phyloP scores from a whole-genome alignment of 441 rosid species.

The Adansonia grandidieri region DNA sequence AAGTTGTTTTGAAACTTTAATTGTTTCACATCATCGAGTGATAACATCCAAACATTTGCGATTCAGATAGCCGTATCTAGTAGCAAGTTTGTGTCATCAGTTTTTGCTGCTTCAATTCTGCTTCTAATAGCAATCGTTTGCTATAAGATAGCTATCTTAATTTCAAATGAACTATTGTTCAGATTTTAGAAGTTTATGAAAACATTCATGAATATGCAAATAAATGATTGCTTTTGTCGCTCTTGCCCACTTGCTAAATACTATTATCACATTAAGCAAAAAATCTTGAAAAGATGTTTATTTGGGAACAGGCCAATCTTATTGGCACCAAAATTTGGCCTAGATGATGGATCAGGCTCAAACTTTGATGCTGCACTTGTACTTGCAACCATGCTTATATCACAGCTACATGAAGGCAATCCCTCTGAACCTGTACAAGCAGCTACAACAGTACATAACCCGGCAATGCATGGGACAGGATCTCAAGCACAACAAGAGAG shows the following conservation, averaged over 20 bases:
- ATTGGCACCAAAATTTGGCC: constrained; percentile 84
- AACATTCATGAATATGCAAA: neutral
- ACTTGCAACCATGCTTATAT: constrained; percentile 83
- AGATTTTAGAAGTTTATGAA: neutral
- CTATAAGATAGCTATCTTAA: neutral
- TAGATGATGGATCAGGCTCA: constrained; percentile 71
- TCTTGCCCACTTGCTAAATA: constrained; percentile 12
- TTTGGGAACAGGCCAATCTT: constrained; percentile 72
- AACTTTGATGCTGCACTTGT: constrained; percentile 87
- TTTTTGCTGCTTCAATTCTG: constrained; percentile 3
- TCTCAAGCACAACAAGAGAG: constrained; percentile 55
- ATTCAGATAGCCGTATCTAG: neutral
- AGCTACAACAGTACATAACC: constrained; percentile 43
- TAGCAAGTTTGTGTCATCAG: neutral
- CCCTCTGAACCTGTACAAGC: constrained; percentile 51
- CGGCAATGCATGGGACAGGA: constrained; percentile 41
- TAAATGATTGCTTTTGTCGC: neutral
- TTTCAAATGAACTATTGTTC: neutral
- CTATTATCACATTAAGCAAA: constrained; percentile 20
- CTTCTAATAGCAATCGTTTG: neutral
- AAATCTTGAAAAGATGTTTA: constrained; percentile 18
- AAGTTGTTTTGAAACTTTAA: constrained; percentile 15
- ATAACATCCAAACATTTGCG: neutral
- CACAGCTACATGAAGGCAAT: constrained; percentile 75
- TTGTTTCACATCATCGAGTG: neutral